Evolutionary conservation across 306 rosid species (phyloP), one percentile per base, ranked within the genome.

Genomic region (Trifolium subterraneum): DNA sequence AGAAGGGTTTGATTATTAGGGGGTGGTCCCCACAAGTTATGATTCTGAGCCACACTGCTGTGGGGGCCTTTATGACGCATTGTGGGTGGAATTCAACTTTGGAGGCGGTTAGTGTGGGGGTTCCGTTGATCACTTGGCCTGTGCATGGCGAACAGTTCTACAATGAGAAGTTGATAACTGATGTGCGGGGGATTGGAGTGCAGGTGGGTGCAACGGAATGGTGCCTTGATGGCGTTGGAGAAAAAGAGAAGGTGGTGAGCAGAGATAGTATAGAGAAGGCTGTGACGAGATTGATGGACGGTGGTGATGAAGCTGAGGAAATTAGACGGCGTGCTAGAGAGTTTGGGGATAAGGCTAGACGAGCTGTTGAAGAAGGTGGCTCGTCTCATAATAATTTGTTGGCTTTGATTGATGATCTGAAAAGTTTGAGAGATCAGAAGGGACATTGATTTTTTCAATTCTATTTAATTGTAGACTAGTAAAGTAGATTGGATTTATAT

Each of bases 101-200:
- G 38, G 84, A 75, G 47, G 62, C 64, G 0, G 55, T 75, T 0
- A n/a, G 64, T 4, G 73, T 63, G 0, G 77, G 84, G 27, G 33
- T 75, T 63, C 84, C 84, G 1, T 42, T 80, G 84, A 75, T 80
- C 1, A 75, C 80, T n/a, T 80, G 77, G 80, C 80, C 84, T 2
- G 60, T 80, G 25, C 72, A 61, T 14, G 27, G 9, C 0, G 84
- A 75, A 0, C 84, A 81, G 31, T 75, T 81, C 16, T 75, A 81
- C 33, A 81, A 75, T 4, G 81, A 81, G 81, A 81, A 66, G 38
- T 20, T 81, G 18, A 66, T 76, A 66, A 77, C 75, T 7, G 15
- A 41, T 59, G 79, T 81, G 75, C 71, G 63, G 4, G 62, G 81
- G 15, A 56, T 81, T 25, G 81, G 85, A 6, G 71, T 81, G 61